Conservation (phyloP, 2,329 filamentous ascomycete species). For the Ilyonectria mors-panacis region DNA sequence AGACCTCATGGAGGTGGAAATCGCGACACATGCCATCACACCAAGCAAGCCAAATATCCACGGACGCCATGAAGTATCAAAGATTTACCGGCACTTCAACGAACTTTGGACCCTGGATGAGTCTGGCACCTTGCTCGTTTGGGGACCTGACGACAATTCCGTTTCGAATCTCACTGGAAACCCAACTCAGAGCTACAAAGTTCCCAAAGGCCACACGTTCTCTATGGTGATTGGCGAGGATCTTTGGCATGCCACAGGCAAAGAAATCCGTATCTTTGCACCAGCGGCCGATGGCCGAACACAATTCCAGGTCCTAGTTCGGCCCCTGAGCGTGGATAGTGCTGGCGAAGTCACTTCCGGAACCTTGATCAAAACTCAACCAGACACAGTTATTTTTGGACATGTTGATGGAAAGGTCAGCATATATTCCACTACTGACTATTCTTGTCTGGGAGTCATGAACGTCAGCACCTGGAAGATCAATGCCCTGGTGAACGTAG, state of each 20-base stretch:
- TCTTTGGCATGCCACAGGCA: slow-evolving; percentile 90
- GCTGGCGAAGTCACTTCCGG: slow-evolving; percentile 92
- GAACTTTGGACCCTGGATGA: slow-evolving; percentile 97
- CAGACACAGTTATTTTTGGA: slow-evolving; percentile 88
- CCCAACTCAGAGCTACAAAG: slow-evolving; percentile 80
- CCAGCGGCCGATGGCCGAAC: slow-evolving; percentile 78
- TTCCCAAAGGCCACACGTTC: slow-evolving; percentile 87
- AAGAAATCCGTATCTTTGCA: slow-evolving; percentile 87
- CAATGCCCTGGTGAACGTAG: slow-evolving; percentile 86
- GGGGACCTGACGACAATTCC: slow-evolving; percentile 82
- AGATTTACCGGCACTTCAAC: slow-evolving; percentile 87
- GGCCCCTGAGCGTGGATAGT: slow-evolving; percentile 78
- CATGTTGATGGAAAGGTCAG: slow-evolving; percentile 95
- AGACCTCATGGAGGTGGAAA: slow-evolving; percentile 91
- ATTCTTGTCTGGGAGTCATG: slow-evolving; percentile 82
- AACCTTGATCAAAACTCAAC: slow-evolving; percentile 79
- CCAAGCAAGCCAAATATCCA: slow-evolving; percentile 81
- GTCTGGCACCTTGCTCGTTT: slow-evolving; percentile 87
- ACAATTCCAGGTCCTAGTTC: slow-evolving; percentile 82
- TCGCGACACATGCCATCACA: slow-evolving; percentile 79
- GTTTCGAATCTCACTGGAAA: slow-evolving; percentile 81
- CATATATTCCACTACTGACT: slow-evolving; percentile 87
- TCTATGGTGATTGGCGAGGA: slow-evolving; percentile 89
- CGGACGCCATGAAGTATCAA: slow-evolving; percentile 82
- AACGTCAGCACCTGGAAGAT: slow-evolving; percentile 97